phyloP scores from a whole-genome alignment of 2,329 filamentous ascomycete genomes.

The Colletotrichum tropicicola region DNA sequence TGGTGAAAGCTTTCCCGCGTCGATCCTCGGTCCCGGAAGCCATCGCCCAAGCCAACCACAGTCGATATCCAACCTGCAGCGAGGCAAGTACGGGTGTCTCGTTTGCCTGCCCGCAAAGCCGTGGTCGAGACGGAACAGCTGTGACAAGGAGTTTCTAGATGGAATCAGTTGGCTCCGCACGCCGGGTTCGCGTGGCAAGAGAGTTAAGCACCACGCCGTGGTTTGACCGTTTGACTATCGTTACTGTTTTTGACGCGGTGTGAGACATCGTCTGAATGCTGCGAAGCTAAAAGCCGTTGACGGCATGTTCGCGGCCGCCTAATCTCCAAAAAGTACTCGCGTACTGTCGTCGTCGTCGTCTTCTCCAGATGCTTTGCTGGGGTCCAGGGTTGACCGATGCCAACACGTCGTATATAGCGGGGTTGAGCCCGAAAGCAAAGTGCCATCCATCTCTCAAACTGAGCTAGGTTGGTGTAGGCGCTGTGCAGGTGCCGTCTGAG shows the following conservation, averaged over 20 bases:
- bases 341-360: neutral
- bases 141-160: neutral
- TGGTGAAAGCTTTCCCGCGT: conserved; percentile 13
- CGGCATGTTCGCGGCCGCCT: conserved; percentile 2
- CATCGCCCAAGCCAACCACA: neutral
- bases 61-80: neutral
- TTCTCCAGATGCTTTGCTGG: neutral
- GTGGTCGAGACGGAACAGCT: neutral
- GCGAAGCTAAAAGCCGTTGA: conserved; percentile 27
- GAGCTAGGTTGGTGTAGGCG: neutral
- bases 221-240: conserved; percentile 9
- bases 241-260: conserved; percentile 14
- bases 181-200: conserved; percentile 13
- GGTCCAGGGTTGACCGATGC: neutral
- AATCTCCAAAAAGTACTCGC: neutral
- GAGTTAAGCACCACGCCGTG: conserved; percentile 12
- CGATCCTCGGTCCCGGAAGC: conserved; percentile 15
- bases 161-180: neutral
- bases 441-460: neutral
- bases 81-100: too few species aligned
- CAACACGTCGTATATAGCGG: neutral
- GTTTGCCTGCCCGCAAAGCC: neutral
- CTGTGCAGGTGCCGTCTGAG: conserved; percentile 25
- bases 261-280: conserved; percentile 24
- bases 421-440: neutral